Evolutionary conservation across 805 yeast species (phyloP), one percentile per base, ranked within the genome.

Genomic region (Ogataea ganodermae): DNA sequence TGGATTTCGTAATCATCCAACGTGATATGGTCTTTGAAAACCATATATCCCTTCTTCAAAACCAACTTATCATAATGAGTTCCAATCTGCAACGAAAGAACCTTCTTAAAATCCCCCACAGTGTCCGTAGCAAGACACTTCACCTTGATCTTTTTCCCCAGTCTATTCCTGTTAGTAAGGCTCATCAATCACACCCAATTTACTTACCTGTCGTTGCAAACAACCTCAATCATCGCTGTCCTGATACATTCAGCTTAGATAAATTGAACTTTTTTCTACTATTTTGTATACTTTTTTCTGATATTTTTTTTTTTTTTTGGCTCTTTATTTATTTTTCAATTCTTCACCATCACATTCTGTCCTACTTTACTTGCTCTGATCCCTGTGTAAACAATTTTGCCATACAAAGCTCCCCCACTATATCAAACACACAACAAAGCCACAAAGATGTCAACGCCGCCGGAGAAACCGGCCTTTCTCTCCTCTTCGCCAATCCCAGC

Each of bases 1-100:
- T 90, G 96, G 16, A 92, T 82, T 65, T 92, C 99, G 62, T 94
- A 92, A 66, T 92, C 99, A n/a, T 86, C 96, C 37, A 92, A 72
- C 1, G 91, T 76, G 46, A 92, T 92, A 63, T 91, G 97, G 60
- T 92, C 94, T 62, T 94, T 94, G 65, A 80, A 82, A 0, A 87
- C 79, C 55, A 81, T 84, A 59, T 89, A 84, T 1, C 97, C 97
- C 61, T 89, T 91, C 65, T 89, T 91, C 52, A 92, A 72, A 0
- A 86, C 80, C 47, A 84, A 66, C 53, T 81, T 81, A 17, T 82
- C 86, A 16, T 80, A 70, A 1, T 83, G 67, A 1, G 89, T 83
- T 1, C 97, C 97, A 16, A 88, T 78, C 65, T 92, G 98, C 8
- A 89, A 70, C 0, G 91, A 84, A 8, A 94, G 66, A 1, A 92